phyloP scores from a whole-genome alignment of 768 basidiomycete genomes.

The Galerina sulciceps region DNA sequence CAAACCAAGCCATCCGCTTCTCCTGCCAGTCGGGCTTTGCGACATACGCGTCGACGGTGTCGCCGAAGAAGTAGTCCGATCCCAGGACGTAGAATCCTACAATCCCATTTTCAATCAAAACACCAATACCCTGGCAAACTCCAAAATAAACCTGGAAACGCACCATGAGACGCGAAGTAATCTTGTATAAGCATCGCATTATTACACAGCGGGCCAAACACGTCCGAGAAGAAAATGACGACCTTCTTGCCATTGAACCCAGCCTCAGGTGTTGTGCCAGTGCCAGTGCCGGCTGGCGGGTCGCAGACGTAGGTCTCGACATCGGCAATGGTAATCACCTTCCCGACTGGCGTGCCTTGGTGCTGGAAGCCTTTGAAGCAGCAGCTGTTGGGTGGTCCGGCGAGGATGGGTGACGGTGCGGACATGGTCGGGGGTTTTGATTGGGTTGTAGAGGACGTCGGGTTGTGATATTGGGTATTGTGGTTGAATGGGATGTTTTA shows the following conservation, averaged over 20 bases:
- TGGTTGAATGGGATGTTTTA: too few relatives aligned
- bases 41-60: slow-evolving; percentile 46
- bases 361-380: slow-evolving; percentile 60
- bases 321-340: slow-evolving; percentile 40
- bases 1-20: slow-evolving; percentile 47
- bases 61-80: slow-evolving; percentile 68
- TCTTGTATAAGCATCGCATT: slow-evolving; percentile 67
- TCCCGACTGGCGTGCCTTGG: slow-evolving; percentile 49
- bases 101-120: too few relatives aligned
- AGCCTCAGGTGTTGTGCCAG: slow-evolving; percentile 29
- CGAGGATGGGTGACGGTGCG: slow-evolving; percentile 34
- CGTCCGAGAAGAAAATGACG: slow-evolving; percentile 60
- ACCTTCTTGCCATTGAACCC: too few relatives aligned
- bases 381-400: slow-evolving; percentile 50
- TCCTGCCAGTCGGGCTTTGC: slow-evolving; percentile 32
- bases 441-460: too few relatives aligned
- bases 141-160: slow-evolving; percentile 25
- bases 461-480: too few relatives aligned
- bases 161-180: slow-evolving; percentile 55
- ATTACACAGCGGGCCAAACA: slow-evolving; percentile 60
- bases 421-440: slow-evolving; percentile 1
- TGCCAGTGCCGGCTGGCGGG: slow-evolving; percentile 47
- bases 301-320: slow-evolving; percentile 60
- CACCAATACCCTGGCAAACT: too few relatives aligned
- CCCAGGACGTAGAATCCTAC: slow-evolving; percentile 63